Percentiles rank a stretch among this genome's conserved stretches.
phyloP scores from a whole-genome alignment of 164 flowering plant species.

The Kingdonia uniflora region DNA sequence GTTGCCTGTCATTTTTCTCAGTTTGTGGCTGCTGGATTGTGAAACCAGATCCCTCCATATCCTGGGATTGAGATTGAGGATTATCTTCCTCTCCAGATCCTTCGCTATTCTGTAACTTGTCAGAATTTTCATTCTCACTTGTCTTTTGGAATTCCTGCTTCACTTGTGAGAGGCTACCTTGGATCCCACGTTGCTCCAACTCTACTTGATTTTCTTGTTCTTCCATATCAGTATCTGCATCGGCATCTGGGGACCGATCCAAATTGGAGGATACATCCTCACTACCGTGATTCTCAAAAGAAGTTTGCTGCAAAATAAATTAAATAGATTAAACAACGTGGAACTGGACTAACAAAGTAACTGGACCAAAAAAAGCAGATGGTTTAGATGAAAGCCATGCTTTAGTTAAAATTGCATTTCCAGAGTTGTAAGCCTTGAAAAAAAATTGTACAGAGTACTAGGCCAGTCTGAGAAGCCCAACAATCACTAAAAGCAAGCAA shows the following conservation, averaged over 20 bases:
- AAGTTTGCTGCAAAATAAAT: conserved; percentile 34
- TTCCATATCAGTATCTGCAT: conserved; percentile 46
- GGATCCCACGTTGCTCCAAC: too few species aligned
- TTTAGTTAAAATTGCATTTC: too few species aligned
- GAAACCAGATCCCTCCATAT: too few species aligned
- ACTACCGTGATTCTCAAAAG: too few species aligned
- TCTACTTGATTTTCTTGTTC: conserved; percentile 30
- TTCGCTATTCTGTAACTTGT: conserved; percentile 21
- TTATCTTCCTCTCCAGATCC: conserved; percentile 25
- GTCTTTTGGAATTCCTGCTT: conserved; percentile 22
- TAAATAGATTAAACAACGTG: background rate
- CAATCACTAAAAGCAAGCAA: too few species aligned
- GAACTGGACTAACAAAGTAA: background rate
- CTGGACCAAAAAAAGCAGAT: too few species aligned
- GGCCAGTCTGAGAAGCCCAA: too few species aligned
- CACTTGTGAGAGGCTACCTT: conserved; percentile 16
- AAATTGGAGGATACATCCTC: conserved; percentile 56
- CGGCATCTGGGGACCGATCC: conserved; percentile 38
- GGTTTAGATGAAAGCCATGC: too few species aligned
- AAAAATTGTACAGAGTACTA: too few species aligned
- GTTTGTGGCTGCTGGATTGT: too few species aligned
- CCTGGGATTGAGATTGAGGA: conserved; percentile 8
- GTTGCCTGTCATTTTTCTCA: conserved; percentile 11
- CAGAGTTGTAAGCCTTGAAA: too few species aligned
- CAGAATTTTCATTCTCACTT: conserved; percentile 20